phyloP scores from a whole-genome alignment of 352 stramenopile species.

The Phytophthora sojae region DNA sequence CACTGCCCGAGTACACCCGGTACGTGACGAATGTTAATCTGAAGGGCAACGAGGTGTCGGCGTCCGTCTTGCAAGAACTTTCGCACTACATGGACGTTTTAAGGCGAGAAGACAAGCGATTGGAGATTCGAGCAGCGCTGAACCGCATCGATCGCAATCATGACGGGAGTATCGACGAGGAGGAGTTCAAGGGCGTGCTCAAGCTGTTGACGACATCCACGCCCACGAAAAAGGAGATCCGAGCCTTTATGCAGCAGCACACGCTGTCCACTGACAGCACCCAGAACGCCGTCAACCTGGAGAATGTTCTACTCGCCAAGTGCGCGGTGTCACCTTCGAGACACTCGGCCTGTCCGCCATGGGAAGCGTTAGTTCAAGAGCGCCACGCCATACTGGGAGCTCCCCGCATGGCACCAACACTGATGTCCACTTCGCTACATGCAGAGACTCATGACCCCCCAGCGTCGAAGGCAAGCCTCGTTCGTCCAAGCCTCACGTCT shows the following conservation, averaged over 20 bases:
- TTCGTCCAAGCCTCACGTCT: slow-evolving; percentile 18
- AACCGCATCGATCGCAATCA: slow-evolving; percentile 77
- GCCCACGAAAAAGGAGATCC: slow-evolving; percentile 81
- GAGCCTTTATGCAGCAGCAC: slow-evolving; percentile 68
- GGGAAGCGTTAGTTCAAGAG: slow-evolving; percentile 80
- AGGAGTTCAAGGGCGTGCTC: slow-evolving; percentile 80
- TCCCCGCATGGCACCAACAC: slow-evolving; percentile 10
- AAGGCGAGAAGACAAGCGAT: slow-evolving; percentile 75
- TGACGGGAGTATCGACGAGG: slow-evolving; percentile 67
- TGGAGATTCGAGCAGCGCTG: slow-evolving; percentile 79
- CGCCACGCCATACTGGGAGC: slow-evolving; percentile 58
- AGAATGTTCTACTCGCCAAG: slow-evolving; percentile 79
- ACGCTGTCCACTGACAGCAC: slow-evolving; percentile 52
- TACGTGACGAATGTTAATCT: slow-evolving; percentile 81
- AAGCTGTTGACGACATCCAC: slow-evolving; percentile 79
- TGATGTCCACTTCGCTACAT: neutral
- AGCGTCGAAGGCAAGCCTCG: slow-evolving; percentile 5
- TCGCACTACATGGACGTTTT: slow-evolving; percentile 81
- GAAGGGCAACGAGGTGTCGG: slow-evolving; percentile 83
- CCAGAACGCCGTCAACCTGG: slow-evolving; percentile 65
- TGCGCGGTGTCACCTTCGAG: slow-evolving; percentile 77
- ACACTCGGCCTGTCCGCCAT: slow-evolving; percentile 71
- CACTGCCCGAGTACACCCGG: slow-evolving; percentile 63
- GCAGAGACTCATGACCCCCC: slow-evolving; percentile 5
- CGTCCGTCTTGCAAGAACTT: slow-evolving; percentile 64